Conservation (phyloP, 2,329 filamentous ascomycete genomes). For the Helotiales sp. region DNA sequence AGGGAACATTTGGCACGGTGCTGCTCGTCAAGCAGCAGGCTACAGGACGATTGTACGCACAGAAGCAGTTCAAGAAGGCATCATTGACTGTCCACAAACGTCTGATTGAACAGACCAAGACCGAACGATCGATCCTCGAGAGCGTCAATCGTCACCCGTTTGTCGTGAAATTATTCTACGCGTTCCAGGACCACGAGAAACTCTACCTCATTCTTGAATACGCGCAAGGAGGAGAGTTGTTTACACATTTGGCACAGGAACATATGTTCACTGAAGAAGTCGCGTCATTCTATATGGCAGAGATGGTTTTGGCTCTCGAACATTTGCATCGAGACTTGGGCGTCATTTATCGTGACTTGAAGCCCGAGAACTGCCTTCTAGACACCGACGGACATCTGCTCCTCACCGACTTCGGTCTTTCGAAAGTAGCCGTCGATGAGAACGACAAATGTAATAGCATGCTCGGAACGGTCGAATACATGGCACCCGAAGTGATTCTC, state of each 20-base stretch:
- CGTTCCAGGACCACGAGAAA: constrained; percentile 97
- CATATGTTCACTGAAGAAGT: constrained; percentile 93
- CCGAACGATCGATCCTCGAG: constrained; percentile 91
- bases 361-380: constrained; percentile 95
- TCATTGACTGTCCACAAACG: constrained; percentile 95
- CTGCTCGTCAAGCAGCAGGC: constrained; percentile 86
- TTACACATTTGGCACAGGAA: constrained; percentile 91
- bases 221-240: constrained; percentile 94
- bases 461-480: constrained; percentile 95
- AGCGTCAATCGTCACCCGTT: constrained; percentile 96
- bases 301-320: constrained; percentile 92
- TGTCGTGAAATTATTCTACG: constrained; percentile 97
- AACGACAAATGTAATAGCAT: constrained; percentile 80
- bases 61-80: constrained; percentile 99
- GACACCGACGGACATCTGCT: constrained; percentile 91
- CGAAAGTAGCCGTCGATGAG: constrained; percentile 86
- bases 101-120: constrained; percentile 95
- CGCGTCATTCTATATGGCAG: constrained; percentile 97
- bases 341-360: constrained; percentile 95
- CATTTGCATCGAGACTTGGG: constrained; percentile 92
- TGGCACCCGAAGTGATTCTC: constrained; percentile 93
- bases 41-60: constrained; percentile 89
- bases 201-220: constrained; percentile 98
- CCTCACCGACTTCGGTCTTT: constrained; percentile 94
- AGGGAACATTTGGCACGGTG: constrained; percentile 95